Evolutionary conservation across 352 stramenopile species (phyloP).

Genomic region (Phytophthora citrophthora): DNA sequence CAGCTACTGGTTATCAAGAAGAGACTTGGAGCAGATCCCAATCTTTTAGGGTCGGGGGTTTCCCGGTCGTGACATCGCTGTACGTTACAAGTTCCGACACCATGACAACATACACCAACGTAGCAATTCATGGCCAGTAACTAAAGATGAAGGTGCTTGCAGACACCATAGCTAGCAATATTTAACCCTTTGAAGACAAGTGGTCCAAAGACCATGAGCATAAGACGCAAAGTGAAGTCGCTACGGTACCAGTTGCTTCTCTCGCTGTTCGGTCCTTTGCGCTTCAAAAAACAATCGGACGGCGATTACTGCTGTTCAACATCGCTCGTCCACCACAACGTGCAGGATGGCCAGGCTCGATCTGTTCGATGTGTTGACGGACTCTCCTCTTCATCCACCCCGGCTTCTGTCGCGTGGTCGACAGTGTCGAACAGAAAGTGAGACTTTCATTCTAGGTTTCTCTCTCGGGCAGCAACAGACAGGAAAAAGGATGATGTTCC

Average conservation of each 20-base stretch:
- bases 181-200: too few relatives aligned
- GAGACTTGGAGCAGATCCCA: background rate
- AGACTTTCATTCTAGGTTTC: constrained; percentile 18
- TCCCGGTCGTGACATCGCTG: background rate
- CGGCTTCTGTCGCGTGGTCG: constrained; percentile 19
- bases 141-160: too few relatives aligned
- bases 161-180: too few relatives aligned
- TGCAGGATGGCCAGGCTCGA: constrained; percentile 26
- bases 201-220: background rate
- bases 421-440: constrained; percentile 8
- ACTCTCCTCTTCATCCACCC: constrained; percentile 19
- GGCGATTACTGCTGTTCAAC: constrained; percentile 28
- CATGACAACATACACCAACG: background rate
- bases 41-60: background rate
- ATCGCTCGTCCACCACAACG: constrained; percentile 18
- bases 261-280: background rate
- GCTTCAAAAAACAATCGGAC: constrained; percentile 20
- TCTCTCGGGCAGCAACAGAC: constrained; percentile 3
- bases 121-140: too few relatives aligned
- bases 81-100: background rate
- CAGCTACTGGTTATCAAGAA: background rate
- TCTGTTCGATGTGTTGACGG: constrained; percentile 20
- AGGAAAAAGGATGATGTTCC: constrained; percentile 16
- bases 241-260: background rate
- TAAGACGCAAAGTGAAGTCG: background rate